A percentile compares a stretch with the other conserved stretches of the same genome.
Evolutionary conservation across 768 basidiomycete species (phyloP).

Genomic region (Rhodosporidiobolus sp.): DNA sequence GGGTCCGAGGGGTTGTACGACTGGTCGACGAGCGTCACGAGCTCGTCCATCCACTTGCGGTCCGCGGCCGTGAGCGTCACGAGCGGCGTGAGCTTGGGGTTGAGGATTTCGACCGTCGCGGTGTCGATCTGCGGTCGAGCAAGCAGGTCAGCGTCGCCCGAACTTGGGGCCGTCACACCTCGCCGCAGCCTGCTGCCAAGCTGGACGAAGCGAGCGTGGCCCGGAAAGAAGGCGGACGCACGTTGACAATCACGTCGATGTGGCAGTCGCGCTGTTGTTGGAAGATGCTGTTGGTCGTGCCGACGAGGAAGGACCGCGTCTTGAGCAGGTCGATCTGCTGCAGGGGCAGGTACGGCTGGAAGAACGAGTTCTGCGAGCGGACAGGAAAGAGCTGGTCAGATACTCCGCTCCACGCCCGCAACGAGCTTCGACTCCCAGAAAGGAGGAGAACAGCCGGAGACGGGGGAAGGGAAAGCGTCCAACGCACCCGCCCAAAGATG

Average conservation of each 20-base stretch:
- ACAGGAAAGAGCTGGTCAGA: conserved; percentile 14
- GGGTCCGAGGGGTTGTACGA: conserved; percentile 69
- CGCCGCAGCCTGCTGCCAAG: no score
- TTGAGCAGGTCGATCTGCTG: conserved; percentile 89
- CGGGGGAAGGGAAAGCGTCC: background rate
- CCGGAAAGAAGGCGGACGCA: conserved; percentile 48
- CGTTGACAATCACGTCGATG: conserved; percentile 84
- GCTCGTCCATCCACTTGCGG: conserved; percentile 79
- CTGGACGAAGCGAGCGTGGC: no score
- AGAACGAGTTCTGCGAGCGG: conserved; percentile 72
- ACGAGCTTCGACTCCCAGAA: background rate
- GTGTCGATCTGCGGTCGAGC: conserved; percentile 68
- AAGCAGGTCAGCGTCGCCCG: background rate
- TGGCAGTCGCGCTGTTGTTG: conserved; percentile 77
- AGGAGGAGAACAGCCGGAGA: background rate
- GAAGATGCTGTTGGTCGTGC: conserved; percentile 91
- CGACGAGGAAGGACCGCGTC: conserved; percentile 71
- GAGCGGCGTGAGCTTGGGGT: conserved; percentile 72
- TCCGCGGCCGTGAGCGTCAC: conserved; percentile 84
- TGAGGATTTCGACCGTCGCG: conserved; percentile 77
- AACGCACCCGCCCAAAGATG: conserved; percentile 79
- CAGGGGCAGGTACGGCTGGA: conserved; percentile 93
- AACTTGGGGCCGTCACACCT: no score
- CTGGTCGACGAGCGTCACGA: conserved; percentile 79
- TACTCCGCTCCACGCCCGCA: background rate